Evolutionary conservation across 2,329 filamentous ascomycete species (phyloP), one percentile per base, ranked within the genome.

Genomic region (Aquanectria penicillioides): DNA sequence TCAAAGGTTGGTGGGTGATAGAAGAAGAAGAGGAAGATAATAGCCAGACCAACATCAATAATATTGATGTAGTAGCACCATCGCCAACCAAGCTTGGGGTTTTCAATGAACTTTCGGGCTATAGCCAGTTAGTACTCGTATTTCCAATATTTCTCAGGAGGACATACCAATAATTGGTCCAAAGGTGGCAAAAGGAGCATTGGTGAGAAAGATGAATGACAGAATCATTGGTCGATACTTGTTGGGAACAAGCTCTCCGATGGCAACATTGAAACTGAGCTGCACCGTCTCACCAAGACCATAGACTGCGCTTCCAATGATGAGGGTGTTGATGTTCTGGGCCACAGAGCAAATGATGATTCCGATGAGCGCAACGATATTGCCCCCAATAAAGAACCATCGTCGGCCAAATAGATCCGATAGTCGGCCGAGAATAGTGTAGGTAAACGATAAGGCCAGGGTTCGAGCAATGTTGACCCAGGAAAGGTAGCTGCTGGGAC

Each of bases 21-120:
- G 61, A 77, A 79, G 57, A 77, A 40, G 58, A 73, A 73, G 15
- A 76, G 64, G 3, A 75, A 63, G 23, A 74, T 64, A 41, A 75
- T 71, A n/a, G 75, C 69, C 5, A 75, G 66, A 5, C 67, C 70
- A 36, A 71, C 69, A 20, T 72, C 66, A 28, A 75, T 78, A 52
- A 78, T 77, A 58, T 77, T 77, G 61, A 79, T 72, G 63, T 78
- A 77, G 63, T 75, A 79, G 41, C 74, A 76, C 73, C 76, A 78
- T 56, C 76, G 68, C 76, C 76, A 78, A 47, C 72, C 74, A 7
- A 78, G 65, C 9, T 62, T 69, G 2, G 73, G 70, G 46, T 73
- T 69, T 40, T 71, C 64, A 48, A 77, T 69, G 17, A 79, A 71
- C 18, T 72, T 70, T 2, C 74, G 73, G 20, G 74, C 74, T 72